phyloP scores from a whole-genome alignment of 257 asterid genomes.

The Jaltomata sinuosa region DNA sequence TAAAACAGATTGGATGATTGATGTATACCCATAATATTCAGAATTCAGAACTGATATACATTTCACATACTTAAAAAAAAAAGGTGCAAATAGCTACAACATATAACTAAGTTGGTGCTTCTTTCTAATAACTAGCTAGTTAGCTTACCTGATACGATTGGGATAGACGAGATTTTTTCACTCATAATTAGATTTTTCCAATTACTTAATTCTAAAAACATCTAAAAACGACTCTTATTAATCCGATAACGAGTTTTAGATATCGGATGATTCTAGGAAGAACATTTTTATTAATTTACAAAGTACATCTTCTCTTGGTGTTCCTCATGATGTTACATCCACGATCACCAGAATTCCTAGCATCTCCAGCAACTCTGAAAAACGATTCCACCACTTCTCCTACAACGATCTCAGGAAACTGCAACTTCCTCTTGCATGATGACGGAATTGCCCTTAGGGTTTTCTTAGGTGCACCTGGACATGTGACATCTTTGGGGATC shows the following conservation, averaged over 20 bases:
- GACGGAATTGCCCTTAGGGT: slow-evolving; percentile 17
- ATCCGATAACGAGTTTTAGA: background rate
- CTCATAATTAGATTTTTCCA: no score
- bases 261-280: background rate
- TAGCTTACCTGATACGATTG: no score
- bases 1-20: background rate
- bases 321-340: background rate
- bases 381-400: slow-evolving; percentile 41
- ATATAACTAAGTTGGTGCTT: no score
- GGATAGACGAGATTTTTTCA: background rate
- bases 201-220: background rate
- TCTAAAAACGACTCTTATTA: background rate
- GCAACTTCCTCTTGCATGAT: slow-evolving; percentile 35
- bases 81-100: background rate
- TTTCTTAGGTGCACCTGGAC: slow-evolving; percentile 70
- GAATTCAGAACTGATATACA: background rate
- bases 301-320: slow-evolving; percentile 22
- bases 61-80: background rate
- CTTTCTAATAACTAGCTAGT: background rate
- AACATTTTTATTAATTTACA: background rate
- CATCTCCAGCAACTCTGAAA: slow-evolving; percentile 4
- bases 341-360: background rate
- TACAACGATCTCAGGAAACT: slow-evolving; percentile 23
- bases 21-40: background rate
- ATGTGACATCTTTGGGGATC: slow-evolving; percentile 30